These are phyloP conservation scores for Tetrapisispora iriomotensis DNA, from an alignment of 805 yeast genomes.

Conservation along the genomic window DNA sequence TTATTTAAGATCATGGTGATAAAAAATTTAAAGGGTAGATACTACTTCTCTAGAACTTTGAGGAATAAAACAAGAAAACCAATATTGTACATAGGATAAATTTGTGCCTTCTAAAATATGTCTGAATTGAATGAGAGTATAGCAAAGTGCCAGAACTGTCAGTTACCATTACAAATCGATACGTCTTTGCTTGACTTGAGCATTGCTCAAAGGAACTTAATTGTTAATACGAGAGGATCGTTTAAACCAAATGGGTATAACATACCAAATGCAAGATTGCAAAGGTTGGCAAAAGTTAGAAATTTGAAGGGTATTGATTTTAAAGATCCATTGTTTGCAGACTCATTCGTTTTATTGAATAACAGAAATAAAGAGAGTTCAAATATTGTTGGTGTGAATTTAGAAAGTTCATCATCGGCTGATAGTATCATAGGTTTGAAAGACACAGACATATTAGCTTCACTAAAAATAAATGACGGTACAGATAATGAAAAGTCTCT, in stretches of 20 bases:
- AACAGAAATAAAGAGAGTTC: conserved; percentile 4
- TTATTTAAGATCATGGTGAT: no score
- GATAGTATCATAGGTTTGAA: conserved; percentile 15
- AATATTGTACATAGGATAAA: no score
- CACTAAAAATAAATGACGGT: conserved; percentile 10
- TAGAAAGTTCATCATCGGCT: conserved; percentile 19
- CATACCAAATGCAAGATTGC: conserved; percentile 19
- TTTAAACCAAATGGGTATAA: conserved; percentile 1
- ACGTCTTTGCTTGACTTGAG: conserved; percentile 35
- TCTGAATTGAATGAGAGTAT: neutral
- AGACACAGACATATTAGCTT: conserved; percentile 4
- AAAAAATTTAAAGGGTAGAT: no score
- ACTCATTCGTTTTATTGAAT: conserved; percentile 21
- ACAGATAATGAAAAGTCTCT: conserved; percentile 22
- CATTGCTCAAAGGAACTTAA: conserved; percentile 35
- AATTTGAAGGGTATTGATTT: conserved; percentile 24
- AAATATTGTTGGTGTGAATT: neutral
- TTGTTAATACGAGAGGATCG: conserved; percentile 20
- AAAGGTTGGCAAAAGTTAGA: conserved; percentile 12
- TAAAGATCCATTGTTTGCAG: conserved; percentile 11
- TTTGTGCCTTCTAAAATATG: no score
- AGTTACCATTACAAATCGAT: conserved; percentile 34
- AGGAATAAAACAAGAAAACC: no score
- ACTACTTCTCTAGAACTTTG: no score
- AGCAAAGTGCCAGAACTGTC: conserved; percentile 37